A percentile compares a stretch with the other conserved stretches of the same genome.
phyloP scores from a whole-genome alignment of 257 asterid genomes.

The Nicotiana obtusifolia region DNA sequence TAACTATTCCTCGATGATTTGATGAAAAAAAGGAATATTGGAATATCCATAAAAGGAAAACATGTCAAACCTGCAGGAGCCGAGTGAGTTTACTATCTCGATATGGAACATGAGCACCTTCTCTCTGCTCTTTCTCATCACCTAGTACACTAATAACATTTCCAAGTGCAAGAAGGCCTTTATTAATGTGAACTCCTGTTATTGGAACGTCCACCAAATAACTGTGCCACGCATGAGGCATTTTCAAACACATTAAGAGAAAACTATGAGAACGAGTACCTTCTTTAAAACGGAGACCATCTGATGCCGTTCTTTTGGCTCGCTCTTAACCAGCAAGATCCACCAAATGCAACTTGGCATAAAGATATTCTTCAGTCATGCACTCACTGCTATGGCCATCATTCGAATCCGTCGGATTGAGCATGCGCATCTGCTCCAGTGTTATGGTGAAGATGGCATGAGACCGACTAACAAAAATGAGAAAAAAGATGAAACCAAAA shows the following conservation, averaged over 20 bases:
- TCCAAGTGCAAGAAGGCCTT: slow-evolving; percentile 98
- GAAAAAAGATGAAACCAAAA: background rate
- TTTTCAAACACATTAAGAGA: background rate
- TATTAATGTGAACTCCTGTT: slow-evolving; percentile 96
- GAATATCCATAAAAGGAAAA: background rate
- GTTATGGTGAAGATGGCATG: slow-evolving; percentile 99
- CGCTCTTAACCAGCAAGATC: slow-evolving; percentile 99
- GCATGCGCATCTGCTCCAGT: slow-evolving; percentile 84
- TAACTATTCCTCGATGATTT: background rate
- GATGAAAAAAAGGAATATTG: background rate
- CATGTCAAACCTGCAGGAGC: slow-evolving; percentile 70
- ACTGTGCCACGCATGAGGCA: background rate
- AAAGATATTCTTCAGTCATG: slow-evolving; percentile 84
- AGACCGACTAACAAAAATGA: slow-evolving; percentile 63
- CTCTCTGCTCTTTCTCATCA: slow-evolving; percentile 94
- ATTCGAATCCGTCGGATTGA: slow-evolving; percentile 23
- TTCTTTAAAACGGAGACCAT: slow-evolving; percentile 98
- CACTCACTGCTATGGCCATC: slow-evolving; percentile 52
- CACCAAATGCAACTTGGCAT: slow-evolving; percentile 97
- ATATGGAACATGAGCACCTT: slow-evolving; percentile 94
- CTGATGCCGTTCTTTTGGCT: slow-evolving; percentile 98
- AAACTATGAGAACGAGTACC: slow-evolving; percentile 29
- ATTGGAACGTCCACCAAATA: slow-evolving; percentile 4
- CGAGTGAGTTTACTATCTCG: slow-evolving; percentile 99
- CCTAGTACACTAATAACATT: slow-evolving; percentile 98